phyloP scores from a whole-genome alignment of 176 grass and related monocot species.

The Oryza australiensis region DNA sequence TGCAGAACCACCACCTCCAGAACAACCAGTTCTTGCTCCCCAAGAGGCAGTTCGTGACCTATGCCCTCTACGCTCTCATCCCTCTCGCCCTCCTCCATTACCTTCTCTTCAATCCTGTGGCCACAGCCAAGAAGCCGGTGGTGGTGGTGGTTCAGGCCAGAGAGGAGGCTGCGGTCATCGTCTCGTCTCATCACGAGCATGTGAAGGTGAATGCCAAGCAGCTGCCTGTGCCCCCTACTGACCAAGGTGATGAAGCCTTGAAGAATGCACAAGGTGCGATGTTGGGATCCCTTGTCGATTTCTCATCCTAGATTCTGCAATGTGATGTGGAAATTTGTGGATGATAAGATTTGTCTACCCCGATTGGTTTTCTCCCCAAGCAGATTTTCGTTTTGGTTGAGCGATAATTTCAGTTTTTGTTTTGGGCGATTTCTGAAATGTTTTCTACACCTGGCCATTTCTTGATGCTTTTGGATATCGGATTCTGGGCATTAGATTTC shows the following conservation, averaged over 20 bases:
- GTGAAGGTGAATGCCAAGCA: not conserved
- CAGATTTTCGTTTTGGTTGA: not conserved
- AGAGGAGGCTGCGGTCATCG: not conserved
- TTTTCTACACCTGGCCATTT: not conserved
- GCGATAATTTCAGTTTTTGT: not conserved
- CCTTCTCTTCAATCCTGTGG: conserved; percentile 49
- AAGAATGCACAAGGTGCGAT: not conserved
- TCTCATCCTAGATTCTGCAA: not conserved
- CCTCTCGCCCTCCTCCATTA: conserved; percentile 64
- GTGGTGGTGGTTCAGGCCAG: not conserved
- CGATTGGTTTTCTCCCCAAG: not conserved
- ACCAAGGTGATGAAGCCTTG: not conserved
- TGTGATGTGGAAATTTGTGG: not conserved
- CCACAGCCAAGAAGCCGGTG: not conserved
- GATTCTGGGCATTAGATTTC: not conserved
- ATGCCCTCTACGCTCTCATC: conserved; percentile 55
- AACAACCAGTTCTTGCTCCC: conserved; percentile 18
- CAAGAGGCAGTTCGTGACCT: conserved; percentile 51
- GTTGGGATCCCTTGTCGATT: not conserved
- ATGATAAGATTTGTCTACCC: not conserved
- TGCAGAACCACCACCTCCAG: conserved; percentile 35
- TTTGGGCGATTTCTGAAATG: not conserved
- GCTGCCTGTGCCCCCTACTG: not conserved
- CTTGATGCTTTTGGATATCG: not conserved
- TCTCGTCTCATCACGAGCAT: not conserved